A percentile compares a stretch with the other conserved stretches of the same genome.
These are phyloP conservation scores for Lipomyces chichibuensis DNA, from an alignment of 805 yeast species.

Conservation along the genomic window DNA sequence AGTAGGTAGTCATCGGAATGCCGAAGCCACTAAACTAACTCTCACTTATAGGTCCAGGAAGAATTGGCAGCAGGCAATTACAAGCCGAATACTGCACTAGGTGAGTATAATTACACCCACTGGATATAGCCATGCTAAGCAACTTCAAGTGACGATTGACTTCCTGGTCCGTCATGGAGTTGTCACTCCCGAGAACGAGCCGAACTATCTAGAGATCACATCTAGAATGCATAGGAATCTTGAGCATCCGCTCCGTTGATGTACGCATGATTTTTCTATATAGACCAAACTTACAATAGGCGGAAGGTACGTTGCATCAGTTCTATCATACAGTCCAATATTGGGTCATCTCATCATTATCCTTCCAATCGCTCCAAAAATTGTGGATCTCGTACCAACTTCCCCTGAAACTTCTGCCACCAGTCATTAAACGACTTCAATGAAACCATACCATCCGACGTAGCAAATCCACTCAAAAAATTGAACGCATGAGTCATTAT, in stretches of 20 bases:
- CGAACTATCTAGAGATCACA: slow-evolving; percentile 62
- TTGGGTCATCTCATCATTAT: slow-evolving; percentile 14
- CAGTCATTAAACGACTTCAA: slow-evolving; percentile 87
- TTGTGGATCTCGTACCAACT: slow-evolving; percentile 77
- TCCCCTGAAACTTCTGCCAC: slow-evolving; percentile 89
- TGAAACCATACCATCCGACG: slow-evolving; percentile 75
- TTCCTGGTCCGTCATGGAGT: slow-evolving; percentile 85
- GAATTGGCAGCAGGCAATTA: slow-evolving; percentile 64
- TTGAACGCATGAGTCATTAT: slow-evolving; percentile 93
- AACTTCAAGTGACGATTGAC: slow-evolving; percentile 61
- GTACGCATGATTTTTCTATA: background rate
- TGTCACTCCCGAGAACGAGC: slow-evolving; percentile 66
- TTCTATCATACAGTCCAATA: background rate
- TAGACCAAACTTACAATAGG: background rate
- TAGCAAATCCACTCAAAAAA: slow-evolving; percentile 84
- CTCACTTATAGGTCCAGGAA: slow-evolving; percentile 44
- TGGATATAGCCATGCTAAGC: background rate
- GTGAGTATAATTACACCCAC: slow-evolving; percentile 39
- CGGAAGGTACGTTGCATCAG: background rate
- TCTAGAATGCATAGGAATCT: slow-evolving; percentile 65
- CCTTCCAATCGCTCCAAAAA: slow-evolving; percentile 60
- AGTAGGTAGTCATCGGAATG: slow-evolving; percentile 4
- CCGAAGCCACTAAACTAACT: background rate
- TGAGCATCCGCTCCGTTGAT: slow-evolving; percentile 62
- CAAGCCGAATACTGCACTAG: slow-evolving; percentile 84